These are phyloP conservation scores for Omphalotus olearius DNA, from an alignment of 1,284 basidiomycete species.

Conservation along the genomic window DNA sequence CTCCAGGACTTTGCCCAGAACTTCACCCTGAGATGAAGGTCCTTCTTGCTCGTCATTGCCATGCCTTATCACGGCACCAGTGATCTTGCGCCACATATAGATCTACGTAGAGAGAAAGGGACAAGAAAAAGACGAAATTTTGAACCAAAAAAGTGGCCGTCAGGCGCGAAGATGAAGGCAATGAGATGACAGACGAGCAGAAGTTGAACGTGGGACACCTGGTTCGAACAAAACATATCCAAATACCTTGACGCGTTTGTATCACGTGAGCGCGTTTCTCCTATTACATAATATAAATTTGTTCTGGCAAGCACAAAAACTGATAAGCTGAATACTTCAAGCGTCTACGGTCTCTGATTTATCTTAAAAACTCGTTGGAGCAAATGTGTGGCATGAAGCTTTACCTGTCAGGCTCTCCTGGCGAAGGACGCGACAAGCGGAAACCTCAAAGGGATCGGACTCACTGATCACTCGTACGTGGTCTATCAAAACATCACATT, in stretches of 20 bases:
- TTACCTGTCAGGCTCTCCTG: no score
- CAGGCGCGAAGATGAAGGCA: conserved; percentile 3
- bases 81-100: conserved; percentile 62
- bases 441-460: no score
- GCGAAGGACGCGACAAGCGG: no score
- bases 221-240: neutral
- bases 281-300: no score
- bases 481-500: no score
- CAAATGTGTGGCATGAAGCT: no score
- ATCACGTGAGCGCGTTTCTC: conserved; percentile 3
- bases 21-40: conserved; percentile 34
- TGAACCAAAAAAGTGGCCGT: neutral
- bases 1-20: conserved; percentile 48
- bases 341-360: no score
- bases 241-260: neutral
- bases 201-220: neutral
- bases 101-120: neutral
- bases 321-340: no score
- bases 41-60: conserved; percentile 33
- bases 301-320: no score
- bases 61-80: conserved; percentile 42
- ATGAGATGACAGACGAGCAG: neutral
- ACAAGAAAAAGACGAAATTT: neutral
- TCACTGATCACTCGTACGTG: no score
- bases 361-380: no score